These are phyloP conservation scores for Globisporangium rhizosaccharum DNA, from an alignment of 352 stramenopile genomes.

Conservation along the genomic window DNA sequence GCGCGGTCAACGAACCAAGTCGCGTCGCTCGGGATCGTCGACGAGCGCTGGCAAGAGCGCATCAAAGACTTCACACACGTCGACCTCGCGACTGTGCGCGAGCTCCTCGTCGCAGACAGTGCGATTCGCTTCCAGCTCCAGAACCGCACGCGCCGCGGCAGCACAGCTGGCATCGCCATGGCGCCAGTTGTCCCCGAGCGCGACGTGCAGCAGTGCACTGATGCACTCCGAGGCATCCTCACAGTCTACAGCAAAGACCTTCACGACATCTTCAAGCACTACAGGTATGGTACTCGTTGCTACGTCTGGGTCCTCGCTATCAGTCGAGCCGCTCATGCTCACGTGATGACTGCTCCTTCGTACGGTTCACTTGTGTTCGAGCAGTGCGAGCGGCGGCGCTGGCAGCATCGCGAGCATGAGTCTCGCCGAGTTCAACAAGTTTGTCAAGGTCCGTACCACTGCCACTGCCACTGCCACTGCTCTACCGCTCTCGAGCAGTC, in stretches of 20 bases:
- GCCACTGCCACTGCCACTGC: background rate
- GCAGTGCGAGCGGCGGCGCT: constrained; percentile 48
- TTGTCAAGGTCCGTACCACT: constrained; percentile 36
- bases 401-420: constrained; percentile 72
- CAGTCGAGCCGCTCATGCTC: background rate
- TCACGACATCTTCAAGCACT: constrained; percentile 82
- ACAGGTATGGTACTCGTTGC: constrained; percentile 29
- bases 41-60: constrained; percentile 59
- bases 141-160: constrained; percentile 14
- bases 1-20: constrained; percentile 26
- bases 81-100: constrained; percentile 37
- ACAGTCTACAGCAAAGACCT: constrained; percentile 68
- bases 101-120: constrained; percentile 52
- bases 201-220: constrained; percentile 44
- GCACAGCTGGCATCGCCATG: constrained; percentile 12
- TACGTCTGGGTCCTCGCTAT: background rate
- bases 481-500: too few species aligned
- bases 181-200: constrained; percentile 46
- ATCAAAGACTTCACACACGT: constrained; percentile 59
- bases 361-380: background rate
- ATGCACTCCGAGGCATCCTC: constrained; percentile 47
- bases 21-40: constrained; percentile 37
- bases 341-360: background rate
- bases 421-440: constrained; percentile 67
- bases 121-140: constrained; percentile 19